Evolutionary conservation across 2,329 filamentous ascomycete species (phyloP), one percentile per base, ranked within the genome.

Genomic region (Cladosporium sp.): DNA sequence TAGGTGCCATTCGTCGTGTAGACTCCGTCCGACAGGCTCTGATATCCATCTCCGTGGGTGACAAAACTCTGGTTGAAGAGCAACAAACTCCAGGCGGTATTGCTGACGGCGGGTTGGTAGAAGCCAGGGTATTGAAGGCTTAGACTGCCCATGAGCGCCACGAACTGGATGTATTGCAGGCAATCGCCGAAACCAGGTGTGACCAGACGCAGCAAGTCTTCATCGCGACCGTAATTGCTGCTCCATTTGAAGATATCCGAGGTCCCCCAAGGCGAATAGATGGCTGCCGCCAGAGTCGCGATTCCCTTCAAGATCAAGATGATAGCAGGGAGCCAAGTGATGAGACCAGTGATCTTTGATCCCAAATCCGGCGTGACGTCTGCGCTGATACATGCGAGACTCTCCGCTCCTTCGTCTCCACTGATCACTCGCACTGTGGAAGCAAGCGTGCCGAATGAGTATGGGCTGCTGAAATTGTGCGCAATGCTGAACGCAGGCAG

Each of bases 101-200:
- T 88, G 68, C 91, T 95, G 51, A 92, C 82, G 7, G 89, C 86
- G 4, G 93, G 93, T 65, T 96, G 92, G 66, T 90, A 99, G 66
- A 88, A 99, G 9, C 93, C 93, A 0, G 93, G 93, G 63, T 97
- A 99, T 58, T 85, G 83, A 56, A 99, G 75, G 7, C 86, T 89
- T 52, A 99, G 75, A 32, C 86, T 85, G n/a, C 92, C 92, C 0
- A 90, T 93, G 52, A 99, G 73, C 18, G 88, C 85, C 50, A 93
- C 78, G 61, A 96, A 99, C 65, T 99, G 93, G 15, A 99, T 88
- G 67, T 99, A 97, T 69, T 97, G 91, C 50, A 99, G 77, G 64
- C 93, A 99, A 66, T 99, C 93, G 6, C 89, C 90, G 66, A 99
- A 97, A 1, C 93, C 93, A 4, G 93, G 93, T 0, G 93, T 99